Evolutionary conservation across 495 filamentous ascomycete species (phyloP), one percentile per base, ranked within the genome.

Genomic region (Aspergillus haitiensis): DNA sequence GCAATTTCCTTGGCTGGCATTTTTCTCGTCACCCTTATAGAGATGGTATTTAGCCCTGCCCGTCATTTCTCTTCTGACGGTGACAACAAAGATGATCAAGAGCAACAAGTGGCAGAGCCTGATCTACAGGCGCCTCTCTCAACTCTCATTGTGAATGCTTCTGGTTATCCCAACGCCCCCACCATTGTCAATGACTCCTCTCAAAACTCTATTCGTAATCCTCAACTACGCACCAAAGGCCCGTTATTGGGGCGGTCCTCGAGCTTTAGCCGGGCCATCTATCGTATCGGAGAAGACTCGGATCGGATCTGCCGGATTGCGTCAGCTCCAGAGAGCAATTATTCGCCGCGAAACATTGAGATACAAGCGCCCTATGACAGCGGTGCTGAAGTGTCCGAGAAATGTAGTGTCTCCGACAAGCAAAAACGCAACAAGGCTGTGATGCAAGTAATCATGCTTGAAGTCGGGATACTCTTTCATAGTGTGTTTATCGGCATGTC

Each of bases 401-500:
- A 47, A 11, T 15, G 47, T 7, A 39, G 49, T 6, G 16, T 60
- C 34, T 54, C 49, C 1, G 50, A 60, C 13, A 66, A 70, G 10
- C 69, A 72, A 55, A 72, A 72, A 34, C 62, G 69, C 44, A 66
- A 63, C 18, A 73, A 73, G 34, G 71, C 66, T 33, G 67, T 67
- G 71, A 60, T 91, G 60, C 89, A 92, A 65, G 88, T 86, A 49
- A 73, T 88, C 33, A 77, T 92, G 11, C 80, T 92, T 6, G 89
- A 92, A 68, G 84, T 88, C 42, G 89, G 89, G n/a, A 91, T 91
- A 59, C 75, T 92, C 3, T 91, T 92, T 64, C 89, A 92, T 72
- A 86, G 83, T 64, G 79, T 92, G 32, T 92, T 92, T 61, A 92
- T 92, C 60, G 89, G 89, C 59, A 90, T 92, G 86, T 88, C 89